Percentiles rank a stretch among this genome's conserved stretches.
Evolutionary conservation across 1,284 basidiomycete species (phyloP).

Genomic region (Puccinia hordei): DNA sequence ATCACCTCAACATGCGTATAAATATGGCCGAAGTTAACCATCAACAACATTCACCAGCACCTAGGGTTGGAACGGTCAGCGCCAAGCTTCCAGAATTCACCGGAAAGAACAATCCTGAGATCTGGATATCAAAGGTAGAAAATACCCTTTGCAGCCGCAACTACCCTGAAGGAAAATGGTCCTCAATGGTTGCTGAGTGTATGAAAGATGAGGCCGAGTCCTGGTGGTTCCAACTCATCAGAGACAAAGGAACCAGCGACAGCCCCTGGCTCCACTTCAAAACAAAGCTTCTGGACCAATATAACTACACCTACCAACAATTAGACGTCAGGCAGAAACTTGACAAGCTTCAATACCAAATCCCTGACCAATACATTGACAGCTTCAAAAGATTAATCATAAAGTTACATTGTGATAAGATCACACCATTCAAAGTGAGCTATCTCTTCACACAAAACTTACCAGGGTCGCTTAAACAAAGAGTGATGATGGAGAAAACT

Average conservation of each 20-base stretch:
- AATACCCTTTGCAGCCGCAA: neutral
- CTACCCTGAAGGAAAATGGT: neutral
- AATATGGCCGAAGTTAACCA: too few species aligned
- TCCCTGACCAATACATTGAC: conserved; percentile 1
- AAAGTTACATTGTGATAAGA: neutral
- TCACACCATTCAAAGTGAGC: neutral
- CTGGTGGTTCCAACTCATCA: conserved; percentile 3
- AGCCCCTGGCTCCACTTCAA: neutral
- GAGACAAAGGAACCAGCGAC: neutral
- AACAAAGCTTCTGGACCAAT: neutral
- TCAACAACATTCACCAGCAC: too few species aligned
- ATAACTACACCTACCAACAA: conserved; percentile 7
- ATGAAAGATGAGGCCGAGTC: neutral
- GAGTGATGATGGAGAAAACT: neutral
- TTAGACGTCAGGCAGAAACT: neutral
- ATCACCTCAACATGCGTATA: too few species aligned
- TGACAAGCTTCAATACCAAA: neutral
- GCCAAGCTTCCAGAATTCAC: neutral
- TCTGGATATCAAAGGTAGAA: neutral
- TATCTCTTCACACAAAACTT: neutral
- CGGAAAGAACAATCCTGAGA: neutral
- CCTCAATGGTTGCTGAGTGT: neutral
- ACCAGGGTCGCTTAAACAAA: neutral
- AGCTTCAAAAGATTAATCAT: neutral
- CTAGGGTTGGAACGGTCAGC: too few species aligned